Evolutionary conservation across 2,329 filamentous ascomycete species (phyloP).

Genomic region (Talaromyces pinophilus): DNA sequence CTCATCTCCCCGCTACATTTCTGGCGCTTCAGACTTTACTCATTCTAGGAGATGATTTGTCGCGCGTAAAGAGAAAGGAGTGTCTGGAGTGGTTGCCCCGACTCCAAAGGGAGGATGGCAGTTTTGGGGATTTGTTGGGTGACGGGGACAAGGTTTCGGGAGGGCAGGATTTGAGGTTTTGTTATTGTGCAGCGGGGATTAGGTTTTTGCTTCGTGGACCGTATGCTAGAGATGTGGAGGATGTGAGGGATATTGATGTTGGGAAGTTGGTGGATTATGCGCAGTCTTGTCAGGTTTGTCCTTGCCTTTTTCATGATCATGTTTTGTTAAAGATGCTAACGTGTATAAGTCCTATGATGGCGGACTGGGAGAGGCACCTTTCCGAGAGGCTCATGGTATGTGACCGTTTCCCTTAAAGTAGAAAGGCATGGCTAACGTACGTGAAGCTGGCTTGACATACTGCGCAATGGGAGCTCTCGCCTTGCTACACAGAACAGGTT

Average conservation of each 20-base stretch:
- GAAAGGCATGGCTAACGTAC: neutral
- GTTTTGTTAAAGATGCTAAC: constrained; percentile 31
- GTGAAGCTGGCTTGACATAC: constrained; percentile 80
- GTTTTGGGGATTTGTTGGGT: constrained; percentile 80
- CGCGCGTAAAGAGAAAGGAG: constrained; percentile 65
- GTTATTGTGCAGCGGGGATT: constrained; percentile 78
- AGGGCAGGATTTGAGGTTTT: constrained; percentile 81
- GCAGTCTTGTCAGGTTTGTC: constrained; percentile 59
- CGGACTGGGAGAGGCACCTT: constrained; percentile 74
- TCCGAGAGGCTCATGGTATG: constrained; percentile 80
- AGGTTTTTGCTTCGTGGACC: constrained; percentile 77
- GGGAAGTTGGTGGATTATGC: constrained; percentile 71
- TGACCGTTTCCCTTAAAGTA: neutral
- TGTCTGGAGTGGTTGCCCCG: constrained; percentile 72
- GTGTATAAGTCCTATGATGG: constrained; percentile 72
- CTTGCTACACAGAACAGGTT: constrained; percentile 66
- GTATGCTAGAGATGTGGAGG: constrained; percentile 55
- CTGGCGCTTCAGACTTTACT: constrained; percentile 80
- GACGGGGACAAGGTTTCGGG: constrained; percentile 66
- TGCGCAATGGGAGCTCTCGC: constrained; percentile 78
- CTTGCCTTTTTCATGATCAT: neutral
- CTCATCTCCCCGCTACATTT: constrained; percentile 83
- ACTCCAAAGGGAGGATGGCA: constrained; percentile 81
- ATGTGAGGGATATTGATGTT: constrained; percentile 72
- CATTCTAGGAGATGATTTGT: constrained; percentile 63